Base-by-base conservation (phyloP, 768 basidiomycete genomes). In the Kwoniella sp. region DNA sequence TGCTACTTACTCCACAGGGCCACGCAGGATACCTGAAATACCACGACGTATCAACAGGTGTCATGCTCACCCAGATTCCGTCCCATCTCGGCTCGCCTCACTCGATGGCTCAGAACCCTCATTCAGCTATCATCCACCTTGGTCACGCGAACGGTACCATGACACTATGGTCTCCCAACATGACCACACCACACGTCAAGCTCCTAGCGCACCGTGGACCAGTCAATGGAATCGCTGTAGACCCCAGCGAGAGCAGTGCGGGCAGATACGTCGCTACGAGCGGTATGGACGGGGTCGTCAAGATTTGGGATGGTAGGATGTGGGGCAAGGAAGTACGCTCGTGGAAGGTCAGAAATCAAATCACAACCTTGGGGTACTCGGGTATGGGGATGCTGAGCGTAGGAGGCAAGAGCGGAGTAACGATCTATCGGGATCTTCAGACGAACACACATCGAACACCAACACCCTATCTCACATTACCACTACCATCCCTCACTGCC, bases 141-240 rank as follows among this genome's bases (percentile, higher is more conserved):
- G 96, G 96, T 0, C 95, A 98, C 74, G 88, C 91, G 73, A 97
- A 97, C 72, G 95, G 95, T 15, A 73, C 67, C 25, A 90, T 97
- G n/a, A 93, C 93, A 0, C 83, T 98, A 1, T 97, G 94, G 93
- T 95, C 94, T 7, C 96, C 96, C 0, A 96, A 95, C 75, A 84
- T 96, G 2, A 87, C 91, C 0, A 88, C 91, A 64, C 90, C 95
- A 0, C 92, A 91, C 1, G 91, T 98, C 33, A 92, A 90, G 66
- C 85, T 97, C 0, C 85, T 96, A 7, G 90, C 95, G 0, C 96
- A 98, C 76, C 81, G 91, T 0, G 93, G 94, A 0, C 92, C 94
- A 0, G 87, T 97, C 2, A 84, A 86, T 1, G 86, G 89, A 29
- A 83, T 95, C 19, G 85, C 88, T 25, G 85, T 96, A 4, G 95